These are phyloP conservation scores for Beauveria scarabaeidicola DNA, from an alignment of 2,329 filamentous ascomycete species.

Conservation along the genomic window DNA sequence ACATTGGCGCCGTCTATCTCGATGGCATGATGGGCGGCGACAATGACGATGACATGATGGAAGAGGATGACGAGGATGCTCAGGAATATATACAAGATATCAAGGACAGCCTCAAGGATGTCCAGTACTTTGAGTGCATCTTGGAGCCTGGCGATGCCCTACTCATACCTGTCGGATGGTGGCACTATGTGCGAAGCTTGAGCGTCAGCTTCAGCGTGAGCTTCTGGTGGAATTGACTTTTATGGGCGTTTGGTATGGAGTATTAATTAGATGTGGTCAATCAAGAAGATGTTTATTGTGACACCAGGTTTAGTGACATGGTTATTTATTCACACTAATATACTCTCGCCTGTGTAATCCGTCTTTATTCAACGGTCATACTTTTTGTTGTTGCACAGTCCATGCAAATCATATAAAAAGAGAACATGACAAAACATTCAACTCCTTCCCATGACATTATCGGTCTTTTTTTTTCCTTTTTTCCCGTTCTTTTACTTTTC, in stretches of 20 bases:
- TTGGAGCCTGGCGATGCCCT: slow-evolving; percentile 74
- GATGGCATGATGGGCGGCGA: slow-evolving; percentile 39
- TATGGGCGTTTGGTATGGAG: neutral
- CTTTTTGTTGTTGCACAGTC: neutral
- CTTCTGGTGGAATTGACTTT: slow-evolving; percentile 79
- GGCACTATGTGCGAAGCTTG: slow-evolving; percentile 89
- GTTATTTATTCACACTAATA: neutral
- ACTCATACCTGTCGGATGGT: slow-evolving; percentile 92
- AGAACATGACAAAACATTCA: neutral
- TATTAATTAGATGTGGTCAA: neutral
- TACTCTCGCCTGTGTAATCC: too few relatives aligned
- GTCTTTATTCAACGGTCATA: neutral
- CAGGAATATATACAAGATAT: slow-evolving; percentile 23
- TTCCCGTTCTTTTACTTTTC: too few relatives aligned
- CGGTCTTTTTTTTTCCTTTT: neutral
- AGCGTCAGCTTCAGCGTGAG: slow-evolving; percentile 88
- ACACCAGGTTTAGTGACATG: neutral
- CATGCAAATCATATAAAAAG: neutral
- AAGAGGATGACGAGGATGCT: slow-evolving; percentile 18
- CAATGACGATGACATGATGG: slow-evolving; percentile 19
- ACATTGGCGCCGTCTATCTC: slow-evolving; percentile 59
- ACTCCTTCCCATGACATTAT: slow-evolving; percentile 10
- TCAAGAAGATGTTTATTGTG: neutral
- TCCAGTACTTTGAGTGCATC: slow-evolving; percentile 61
- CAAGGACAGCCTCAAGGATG: slow-evolving; percentile 42